Evolutionary conservation across 768 basidiomycete genomes (phyloP).

Genomic region (Hericium coralloides): DNA sequence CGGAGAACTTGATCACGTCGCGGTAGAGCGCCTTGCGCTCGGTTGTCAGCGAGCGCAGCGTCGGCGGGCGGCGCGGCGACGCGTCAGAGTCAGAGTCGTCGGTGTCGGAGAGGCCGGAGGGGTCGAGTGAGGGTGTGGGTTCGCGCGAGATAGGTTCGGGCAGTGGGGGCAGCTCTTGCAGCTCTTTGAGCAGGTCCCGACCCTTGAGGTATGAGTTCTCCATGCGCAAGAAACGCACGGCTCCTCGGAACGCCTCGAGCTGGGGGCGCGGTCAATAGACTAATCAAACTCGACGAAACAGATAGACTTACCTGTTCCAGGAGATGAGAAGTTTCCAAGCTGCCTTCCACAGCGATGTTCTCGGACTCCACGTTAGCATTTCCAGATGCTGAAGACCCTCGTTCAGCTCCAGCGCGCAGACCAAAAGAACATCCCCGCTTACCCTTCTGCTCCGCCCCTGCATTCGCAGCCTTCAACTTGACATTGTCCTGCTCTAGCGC

Average conservation of each 20-base stretch:
- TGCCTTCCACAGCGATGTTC: conserved; percentile 68
- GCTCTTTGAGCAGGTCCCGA: conserved; percentile 79
- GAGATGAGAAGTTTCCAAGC: conserved; percentile 78
- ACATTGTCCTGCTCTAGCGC: conserved; percentile 79
- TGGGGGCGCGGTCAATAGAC: conserved; percentile 22
- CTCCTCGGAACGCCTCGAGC: conserved; percentile 87
- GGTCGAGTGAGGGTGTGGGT: conserved; percentile 59
- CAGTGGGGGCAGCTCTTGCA: conserved; percentile 66
- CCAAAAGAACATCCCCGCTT: conserved; percentile 14
- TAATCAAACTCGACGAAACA: conserved; percentile 4
- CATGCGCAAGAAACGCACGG: conserved; percentile 84
- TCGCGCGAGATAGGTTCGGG: conserved; percentile 36
- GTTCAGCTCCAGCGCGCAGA: conserved; percentile 1
- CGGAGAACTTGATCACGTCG: conserved; percentile 82
- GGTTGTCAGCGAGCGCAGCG: conserved; percentile 59
- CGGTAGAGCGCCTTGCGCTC: conserved; percentile 83
- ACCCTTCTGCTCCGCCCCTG: conserved; percentile 69
- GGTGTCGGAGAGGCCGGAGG: conserved; percentile 60
- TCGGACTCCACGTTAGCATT: conserved; percentile 44
- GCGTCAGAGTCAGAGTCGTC: conserved; percentile 46
- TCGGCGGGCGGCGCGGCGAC: conserved; percentile 29
- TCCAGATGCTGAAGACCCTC: conserved; percentile 25
- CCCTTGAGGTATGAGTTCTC: conserved; percentile 94
- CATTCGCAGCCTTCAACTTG: conserved; percentile 63
- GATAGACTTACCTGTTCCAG: conserved; percentile 63